A percentile compares a stretch with the other conserved stretches of the same genome.
These are phyloP conservation scores for Trichoderma arundinaceum DNA, from an alignment of 2,329 filamentous ascomycete species.

Conservation along the genomic window DNA sequence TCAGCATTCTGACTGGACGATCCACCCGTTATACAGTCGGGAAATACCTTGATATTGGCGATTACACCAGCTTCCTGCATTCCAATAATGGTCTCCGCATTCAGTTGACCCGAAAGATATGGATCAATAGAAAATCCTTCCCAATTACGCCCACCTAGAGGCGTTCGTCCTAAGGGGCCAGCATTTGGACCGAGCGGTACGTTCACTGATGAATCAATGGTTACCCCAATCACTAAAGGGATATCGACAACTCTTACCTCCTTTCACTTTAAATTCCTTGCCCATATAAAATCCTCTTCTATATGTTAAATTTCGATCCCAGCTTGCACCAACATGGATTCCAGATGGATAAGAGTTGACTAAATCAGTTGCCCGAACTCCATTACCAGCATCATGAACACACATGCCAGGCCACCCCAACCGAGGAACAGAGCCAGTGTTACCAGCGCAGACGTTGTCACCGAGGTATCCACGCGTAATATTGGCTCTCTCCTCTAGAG, in stretches of 20 bases:
- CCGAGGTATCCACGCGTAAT: slow-evolving; percentile 59
- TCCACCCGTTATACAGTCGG: neutral
- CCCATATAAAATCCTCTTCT: slow-evolving; percentile 59
- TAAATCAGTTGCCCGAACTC: slow-evolving; percentile 54
- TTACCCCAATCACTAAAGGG: accelerated
- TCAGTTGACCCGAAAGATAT: slow-evolving; percentile 71
- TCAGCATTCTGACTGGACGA: neutral
- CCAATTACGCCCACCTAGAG: slow-evolving; percentile 75
- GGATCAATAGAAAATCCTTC: slow-evolving; percentile 76
- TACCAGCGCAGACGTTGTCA: slow-evolving; percentile 56
- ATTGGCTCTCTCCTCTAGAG: slow-evolving; percentile 67
- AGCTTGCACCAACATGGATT: slow-evolving; percentile 56
- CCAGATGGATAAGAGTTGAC: slow-evolving; percentile 56
- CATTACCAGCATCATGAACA: slow-evolving; percentile 57
- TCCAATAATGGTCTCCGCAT: slow-evolving; percentile 73
- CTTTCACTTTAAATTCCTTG: slow-evolving; percentile 61
- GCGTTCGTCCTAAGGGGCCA: slow-evolving; percentile 72
- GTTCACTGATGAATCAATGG: slow-evolving; percentile 54
- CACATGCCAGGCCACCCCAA: slow-evolving; percentile 55
- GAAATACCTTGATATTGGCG: slow-evolving; percentile 67
- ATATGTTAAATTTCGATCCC: slow-evolving; percentile 61
- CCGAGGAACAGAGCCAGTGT: slow-evolving; percentile 53
- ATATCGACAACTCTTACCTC: slow-evolving; percentile 47
- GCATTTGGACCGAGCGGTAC: slow-evolving; percentile 73
- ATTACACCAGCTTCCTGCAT: slow-evolving; percentile 81